These are phyloP conservation scores for Pythium monospermum DNA, from an alignment of 352 stramenopile genomes.

Conservation along the genomic window DNA sequence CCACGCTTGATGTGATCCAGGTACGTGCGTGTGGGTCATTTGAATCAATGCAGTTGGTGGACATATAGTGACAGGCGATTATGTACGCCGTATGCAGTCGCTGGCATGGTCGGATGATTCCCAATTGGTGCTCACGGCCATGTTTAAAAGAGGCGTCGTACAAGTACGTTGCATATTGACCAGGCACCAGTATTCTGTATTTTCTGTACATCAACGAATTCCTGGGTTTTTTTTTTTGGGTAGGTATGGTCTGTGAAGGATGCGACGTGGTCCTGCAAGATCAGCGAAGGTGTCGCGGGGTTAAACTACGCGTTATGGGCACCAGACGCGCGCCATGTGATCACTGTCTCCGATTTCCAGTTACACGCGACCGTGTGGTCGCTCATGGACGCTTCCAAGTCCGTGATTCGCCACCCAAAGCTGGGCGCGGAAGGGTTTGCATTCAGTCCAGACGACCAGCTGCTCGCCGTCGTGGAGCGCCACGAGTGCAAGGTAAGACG, in stretches of 20 bases:
- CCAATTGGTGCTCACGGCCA: conserved; percentile 52
- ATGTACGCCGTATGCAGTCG: conserved; percentile 11
- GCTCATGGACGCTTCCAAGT: conserved; percentile 51
- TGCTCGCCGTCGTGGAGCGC: conserved; percentile 64
- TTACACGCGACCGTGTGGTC: conserved; percentile 81
- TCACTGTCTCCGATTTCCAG: conserved; percentile 84
- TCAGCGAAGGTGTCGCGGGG: conserved; percentile 66
- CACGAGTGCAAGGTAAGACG: conserved; percentile 64
- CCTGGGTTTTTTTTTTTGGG: no score
- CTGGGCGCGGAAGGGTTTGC: conserved; percentile 55
- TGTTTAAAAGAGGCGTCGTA: conserved; percentile 62
- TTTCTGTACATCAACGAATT: no score
- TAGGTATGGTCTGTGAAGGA: conserved; percentile 64
- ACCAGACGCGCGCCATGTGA: conserved; percentile 55
- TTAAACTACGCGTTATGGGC: conserved; percentile 49
- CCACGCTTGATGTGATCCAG: conserved; percentile 47
- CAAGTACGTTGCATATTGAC: conserved; percentile 26
- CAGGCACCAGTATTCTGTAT: no score
- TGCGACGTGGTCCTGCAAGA: conserved; percentile 62
- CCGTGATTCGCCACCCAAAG: conserved; percentile 63
- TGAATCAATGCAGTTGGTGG: background rate
- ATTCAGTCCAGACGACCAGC: conserved; percentile 52
- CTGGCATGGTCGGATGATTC: conserved; percentile 62
- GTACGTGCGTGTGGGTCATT: background rate
- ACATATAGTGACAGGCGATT: background rate